These are phyloP conservation scores for Erythrobasidium hasegawianum DNA, from an alignment of 1,284 basidiomycete genomes.

Conservation along the genomic window DNA sequence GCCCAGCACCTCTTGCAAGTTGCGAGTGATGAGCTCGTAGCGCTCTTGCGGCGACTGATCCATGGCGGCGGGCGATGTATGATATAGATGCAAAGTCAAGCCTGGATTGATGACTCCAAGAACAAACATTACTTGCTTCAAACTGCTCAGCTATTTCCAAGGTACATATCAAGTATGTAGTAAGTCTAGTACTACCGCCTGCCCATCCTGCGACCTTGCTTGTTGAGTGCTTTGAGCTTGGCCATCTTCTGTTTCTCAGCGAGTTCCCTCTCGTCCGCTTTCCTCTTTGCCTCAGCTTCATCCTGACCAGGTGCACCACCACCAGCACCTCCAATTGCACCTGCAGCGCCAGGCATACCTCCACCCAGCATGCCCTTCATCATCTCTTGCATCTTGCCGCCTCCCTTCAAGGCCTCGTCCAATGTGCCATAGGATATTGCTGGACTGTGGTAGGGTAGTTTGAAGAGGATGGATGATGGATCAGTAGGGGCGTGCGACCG, in stretches of 20 bases:
- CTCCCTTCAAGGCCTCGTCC: conserved; percentile 30
- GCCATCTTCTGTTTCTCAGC: conserved; percentile 34
- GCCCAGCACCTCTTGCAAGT: conserved; percentile 83
- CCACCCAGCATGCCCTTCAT: conserved; percentile 33
- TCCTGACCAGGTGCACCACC: conserved; percentile 11
- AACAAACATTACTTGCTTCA: too few species aligned
- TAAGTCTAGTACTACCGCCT: conserved; percentile 28
- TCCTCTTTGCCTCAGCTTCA: conserved; percentile 30
- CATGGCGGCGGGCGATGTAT: too few species aligned
- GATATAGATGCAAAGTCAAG: too few species aligned
- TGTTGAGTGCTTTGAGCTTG: conserved; percentile 30
- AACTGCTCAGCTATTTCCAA: too few species aligned
- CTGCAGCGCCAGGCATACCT: not conserved
- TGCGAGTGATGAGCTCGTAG: conserved; percentile 79
- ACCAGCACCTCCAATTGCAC: not conserved
- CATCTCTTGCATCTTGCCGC: conserved; percentile 33
- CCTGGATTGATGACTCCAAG: too few species aligned
- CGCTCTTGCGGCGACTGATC: conserved; percentile 57
- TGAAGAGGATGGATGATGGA: not conserved
- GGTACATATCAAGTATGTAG: too few species aligned
- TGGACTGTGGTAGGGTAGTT: conserved; percentile 33
- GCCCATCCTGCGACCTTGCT: conserved; percentile 30
- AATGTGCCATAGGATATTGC: conserved; percentile 26
- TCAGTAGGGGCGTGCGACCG: conserved; percentile 8
- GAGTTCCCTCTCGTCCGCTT: conserved; percentile 17